Base-by-base conservation (phyloP, 768 basidiomycete genomes). In the Calocybe gangraenosa region DNA sequence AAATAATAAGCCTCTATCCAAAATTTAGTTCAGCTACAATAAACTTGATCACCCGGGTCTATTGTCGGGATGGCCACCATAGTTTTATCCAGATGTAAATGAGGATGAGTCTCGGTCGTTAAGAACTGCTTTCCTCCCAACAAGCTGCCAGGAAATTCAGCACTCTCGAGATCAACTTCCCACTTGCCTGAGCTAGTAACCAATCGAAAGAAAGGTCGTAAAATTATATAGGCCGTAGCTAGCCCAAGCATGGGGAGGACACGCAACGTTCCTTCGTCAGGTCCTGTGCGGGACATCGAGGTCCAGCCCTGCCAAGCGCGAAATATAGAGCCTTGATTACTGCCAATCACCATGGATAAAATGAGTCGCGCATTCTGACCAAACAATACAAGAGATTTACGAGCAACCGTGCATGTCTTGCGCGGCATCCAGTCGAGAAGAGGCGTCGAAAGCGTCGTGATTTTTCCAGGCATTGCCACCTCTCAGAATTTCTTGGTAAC, bases 181-280 rank as follows among this genome's bases (percentile, higher is more conserved):
- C 83, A 85, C 3, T 64, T 64, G 32, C 80, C 46, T 28, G 70
- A 58, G 8, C 53, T 23, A 15, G 54, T 44, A 11, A 54, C 51
- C 3, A 68, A 72, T 40, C 66, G 68, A 72, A 87, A 86, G 65
- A 86, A 82, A 0, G 84, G 84, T 7, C 84, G 74, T 0, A 86
- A 68, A 15, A 85, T 65, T 46, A 76, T 63, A 50, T 87, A 87
- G 0, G 83, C 75, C 0, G 79, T 73, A 6, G 79, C 63, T 15
- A 81, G 68, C 0, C 63, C 62, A 37, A 85, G 62, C 59, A 75
- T 70, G 0, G 82, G 82, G 33, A 80, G 71, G n/a, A 85, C 75
- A 1, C 71, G 68, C 1, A 86, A 67, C 0, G 83, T 85, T 10
- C 84, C 84, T 56, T 85, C 80, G 13, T 65, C 65, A 0, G 77